These are phyloP conservation scores for Lyophyllum shimeji DNA, from an alignment of 768 basidiomycete genomes.

Conservation along the genomic window DNA sequence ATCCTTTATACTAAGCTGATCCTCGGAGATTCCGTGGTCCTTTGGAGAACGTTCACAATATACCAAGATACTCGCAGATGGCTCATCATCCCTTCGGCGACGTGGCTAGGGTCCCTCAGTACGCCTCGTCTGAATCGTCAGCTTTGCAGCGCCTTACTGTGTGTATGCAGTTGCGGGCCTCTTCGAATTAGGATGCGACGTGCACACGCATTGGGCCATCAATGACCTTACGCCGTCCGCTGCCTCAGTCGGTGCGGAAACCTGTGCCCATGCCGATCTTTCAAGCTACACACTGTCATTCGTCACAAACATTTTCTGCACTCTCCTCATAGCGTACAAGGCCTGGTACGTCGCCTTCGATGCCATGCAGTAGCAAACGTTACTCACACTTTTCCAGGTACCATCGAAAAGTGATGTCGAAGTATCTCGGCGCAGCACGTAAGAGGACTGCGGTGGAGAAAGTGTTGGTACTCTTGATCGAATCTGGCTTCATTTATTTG, in stretches of 20 bases:
- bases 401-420: conserved; percentile 23
- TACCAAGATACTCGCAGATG: conserved; percentile 17
- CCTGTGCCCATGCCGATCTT: conserved; percentile 25
- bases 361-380: neutral
- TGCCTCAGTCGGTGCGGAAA: conserved; percentile 21
- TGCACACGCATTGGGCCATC: conserved; percentile 24
- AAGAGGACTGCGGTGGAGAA: conserved; percentile 26
- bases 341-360: conserved; percentile 19
- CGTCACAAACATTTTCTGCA: conserved; percentile 29
- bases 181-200: conserved; percentile 29
- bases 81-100: conserved; percentile 21
- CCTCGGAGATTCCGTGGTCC: conserved; percentile 29
- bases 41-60: conserved; percentile 29
- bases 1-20: conserved; percentile 17
- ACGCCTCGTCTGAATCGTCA: neutral
- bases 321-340: conserved; percentile 25
- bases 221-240: conserved; percentile 22
- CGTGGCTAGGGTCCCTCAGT: conserved; percentile 28
- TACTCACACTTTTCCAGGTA: conserved; percentile 12
- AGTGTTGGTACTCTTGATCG: conserved; percentile 25
- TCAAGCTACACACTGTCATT: conserved; percentile 30
- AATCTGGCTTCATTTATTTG: conserved; percentile 28
- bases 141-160: neutral
- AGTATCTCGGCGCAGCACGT: conserved; percentile 23
- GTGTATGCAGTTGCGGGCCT: conserved; percentile 23